phyloP scores from a whole-genome alignment of 2,329 filamentous ascomycete species.

The Paracorniculantispora psalliotae region DNA sequence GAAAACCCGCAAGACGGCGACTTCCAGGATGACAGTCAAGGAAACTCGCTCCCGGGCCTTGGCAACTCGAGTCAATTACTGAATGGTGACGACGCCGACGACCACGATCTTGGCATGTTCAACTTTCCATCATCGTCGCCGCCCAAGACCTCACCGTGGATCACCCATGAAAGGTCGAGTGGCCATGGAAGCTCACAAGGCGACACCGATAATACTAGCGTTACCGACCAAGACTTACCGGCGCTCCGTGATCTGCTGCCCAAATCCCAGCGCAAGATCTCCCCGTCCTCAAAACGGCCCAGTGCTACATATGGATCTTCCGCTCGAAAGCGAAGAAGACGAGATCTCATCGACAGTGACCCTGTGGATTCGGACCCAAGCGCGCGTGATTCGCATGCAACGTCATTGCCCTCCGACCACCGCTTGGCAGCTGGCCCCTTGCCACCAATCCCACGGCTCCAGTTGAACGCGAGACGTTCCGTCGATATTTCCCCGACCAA shows the following conservation, averaged over 20 bases:
- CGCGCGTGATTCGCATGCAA: neutral
- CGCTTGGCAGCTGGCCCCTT: neutral
- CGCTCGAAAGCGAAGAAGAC: conserved; percentile 26
- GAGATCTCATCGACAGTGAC: conserved; percentile 28
- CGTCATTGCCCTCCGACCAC: neutral
- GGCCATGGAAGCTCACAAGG: conserved; percentile 31
- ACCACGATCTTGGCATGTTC: conserved; percentile 16
- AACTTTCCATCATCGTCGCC: conserved; percentile 26
- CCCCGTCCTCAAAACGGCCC: conserved; percentile 20
- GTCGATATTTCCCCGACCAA: neutral
- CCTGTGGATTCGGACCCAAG: conserved; percentile 21
- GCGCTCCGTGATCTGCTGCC: conserved; percentile 30
- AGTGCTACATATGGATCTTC: conserved; percentile 22
- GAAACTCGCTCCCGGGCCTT: conserved; percentile 26
- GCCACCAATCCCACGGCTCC: conserved; percentile 10
- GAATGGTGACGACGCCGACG: conserved; percentile 17
- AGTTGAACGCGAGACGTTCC: neutral
- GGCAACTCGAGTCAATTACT: conserved; percentile 33
- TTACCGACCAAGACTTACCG: conserved; percentile 35
- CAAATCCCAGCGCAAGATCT: conserved; percentile 15
- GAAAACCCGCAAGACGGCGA: conserved; percentile 46
- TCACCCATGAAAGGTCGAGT: conserved; percentile 23
- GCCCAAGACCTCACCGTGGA: conserved; percentile 23
- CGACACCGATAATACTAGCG: conserved; percentile 34
- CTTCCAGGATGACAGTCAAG: conserved; percentile 49